Conservation (phyloP, 2,329 filamentous ascomycete species). For the Exophiala calicioides region DNA sequence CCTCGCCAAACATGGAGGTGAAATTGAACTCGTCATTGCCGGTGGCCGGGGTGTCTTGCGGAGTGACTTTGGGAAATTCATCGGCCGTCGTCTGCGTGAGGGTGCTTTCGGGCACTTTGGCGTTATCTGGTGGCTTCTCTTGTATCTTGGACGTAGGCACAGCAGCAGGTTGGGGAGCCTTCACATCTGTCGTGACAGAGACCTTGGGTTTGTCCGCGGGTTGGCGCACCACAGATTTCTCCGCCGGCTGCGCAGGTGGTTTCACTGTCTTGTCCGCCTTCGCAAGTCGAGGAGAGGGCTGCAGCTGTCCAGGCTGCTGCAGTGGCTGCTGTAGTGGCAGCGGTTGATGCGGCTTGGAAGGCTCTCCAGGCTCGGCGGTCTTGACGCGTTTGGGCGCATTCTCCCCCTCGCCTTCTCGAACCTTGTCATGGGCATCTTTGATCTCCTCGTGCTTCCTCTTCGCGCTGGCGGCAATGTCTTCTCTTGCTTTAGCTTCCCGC, state of each 20-base stretch:
- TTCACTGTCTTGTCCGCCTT: neutral
- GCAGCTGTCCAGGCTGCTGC: constrained; percentile 6
- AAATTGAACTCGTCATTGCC: constrained; percentile 42
- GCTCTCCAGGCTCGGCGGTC: constrained; percentile 22
- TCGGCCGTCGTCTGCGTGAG: constrained; percentile 20
- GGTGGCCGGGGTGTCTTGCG: constrained; percentile 32
- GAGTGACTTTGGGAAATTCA: constrained; percentile 28
- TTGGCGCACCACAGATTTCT: constrained; percentile 13
- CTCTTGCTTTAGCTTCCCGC: constrained; percentile 28
- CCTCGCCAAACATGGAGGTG: constrained; percentile 42
- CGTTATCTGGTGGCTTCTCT: constrained; percentile 16
- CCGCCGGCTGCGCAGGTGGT: neutral
- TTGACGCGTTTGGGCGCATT: constrained; percentile 29
- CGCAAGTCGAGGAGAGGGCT: constrained; percentile 4
- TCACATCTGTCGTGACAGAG: constrained; percentile 14
- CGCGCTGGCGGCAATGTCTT: constrained; percentile 24
- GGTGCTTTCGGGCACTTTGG: constrained; percentile 30
- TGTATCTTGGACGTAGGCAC: constrained; percentile 11
- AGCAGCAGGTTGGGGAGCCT: constrained; percentile 12
- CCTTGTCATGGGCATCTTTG: constrained; percentile 17
- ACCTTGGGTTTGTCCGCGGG: constrained; percentile 16
- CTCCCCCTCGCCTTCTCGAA: constrained; percentile 12
- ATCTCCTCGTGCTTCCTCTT: constrained; percentile 29
- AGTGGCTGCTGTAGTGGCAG: constrained; percentile 10
- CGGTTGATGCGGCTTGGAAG: constrained; percentile 1